A percentile compares a stretch with the other conserved stretches of the same genome.
Conservation (phyloP, 2,329 filamentous ascomycete species). For the Cercospora zeina region DNA sequence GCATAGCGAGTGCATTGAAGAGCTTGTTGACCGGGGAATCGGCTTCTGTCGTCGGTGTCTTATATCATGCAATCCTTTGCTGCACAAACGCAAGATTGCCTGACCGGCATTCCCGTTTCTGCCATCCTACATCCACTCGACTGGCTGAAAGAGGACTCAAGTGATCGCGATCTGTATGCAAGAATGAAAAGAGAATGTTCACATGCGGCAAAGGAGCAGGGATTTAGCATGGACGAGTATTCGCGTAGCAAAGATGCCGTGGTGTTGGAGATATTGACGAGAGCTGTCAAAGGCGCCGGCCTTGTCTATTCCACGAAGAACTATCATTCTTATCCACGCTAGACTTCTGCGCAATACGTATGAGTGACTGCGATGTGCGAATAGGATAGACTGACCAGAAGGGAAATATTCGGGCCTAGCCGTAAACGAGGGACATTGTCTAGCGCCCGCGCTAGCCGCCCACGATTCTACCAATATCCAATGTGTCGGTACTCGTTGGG, state of each 20-base stretch:
- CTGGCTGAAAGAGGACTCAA: constrained; percentile 45
- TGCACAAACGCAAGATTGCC: neutral
- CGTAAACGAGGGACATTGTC: neutral
- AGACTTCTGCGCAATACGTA: too few relatives aligned
- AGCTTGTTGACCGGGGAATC: too few relatives aligned
- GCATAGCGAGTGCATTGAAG: too few relatives aligned
- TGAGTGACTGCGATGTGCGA: neutral
- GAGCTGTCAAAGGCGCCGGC: constrained; percentile 34
- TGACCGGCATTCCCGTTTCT: neutral
- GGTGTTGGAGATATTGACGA: constrained; percentile 45
- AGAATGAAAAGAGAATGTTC: constrained; percentile 44
- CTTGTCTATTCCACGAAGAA: too few relatives aligned
- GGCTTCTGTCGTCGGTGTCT: too few relatives aligned
- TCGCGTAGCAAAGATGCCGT: constrained; percentile 47
- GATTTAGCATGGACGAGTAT: constrained; percentile 39
- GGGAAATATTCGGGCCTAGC: neutral
- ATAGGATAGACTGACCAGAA: neutral
- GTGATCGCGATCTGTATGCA: constrained; percentile 47
- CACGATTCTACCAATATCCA: neutral
- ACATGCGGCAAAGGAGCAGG: constrained; percentile 14
- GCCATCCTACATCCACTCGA: constrained; percentile 28
- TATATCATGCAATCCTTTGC: too few relatives aligned
- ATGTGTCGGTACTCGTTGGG: neutral
- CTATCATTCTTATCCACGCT: too few relatives aligned
- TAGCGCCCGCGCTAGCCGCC: neutral